phyloP scores from a whole-genome alignment of 495 filamentous ascomycete genomes.

The Endocarpon pusillum region DNA sequence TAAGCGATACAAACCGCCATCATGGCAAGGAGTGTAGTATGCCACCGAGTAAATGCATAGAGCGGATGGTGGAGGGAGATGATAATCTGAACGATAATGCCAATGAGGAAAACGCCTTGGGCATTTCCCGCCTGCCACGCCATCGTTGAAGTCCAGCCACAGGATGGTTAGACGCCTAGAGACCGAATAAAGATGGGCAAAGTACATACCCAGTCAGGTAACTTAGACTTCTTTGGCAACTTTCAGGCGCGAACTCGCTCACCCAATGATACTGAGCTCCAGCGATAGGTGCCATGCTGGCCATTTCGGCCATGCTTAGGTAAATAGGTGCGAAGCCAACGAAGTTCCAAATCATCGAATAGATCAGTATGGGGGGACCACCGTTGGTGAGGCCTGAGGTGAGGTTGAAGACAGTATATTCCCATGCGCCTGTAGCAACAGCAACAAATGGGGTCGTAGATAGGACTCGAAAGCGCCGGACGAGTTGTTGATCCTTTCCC shows the following conservation, averaged over 20 bases:
- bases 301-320: neutral
- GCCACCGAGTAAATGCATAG: neutral
- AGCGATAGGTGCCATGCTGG: conserved; percentile 14
- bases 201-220: neutral
- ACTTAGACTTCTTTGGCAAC: neutral
- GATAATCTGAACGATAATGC: neutral
- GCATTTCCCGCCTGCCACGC: neutral
- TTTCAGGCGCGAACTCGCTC: conserved; percentile 1
- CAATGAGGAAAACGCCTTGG: neutral
- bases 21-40: neutral
- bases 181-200: too few species aligned
- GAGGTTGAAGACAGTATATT: neutral
- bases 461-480: neutral
- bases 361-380: neutral
- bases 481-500: neutral
- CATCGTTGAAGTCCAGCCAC: neutral
- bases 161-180: too few species aligned
- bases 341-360: too few species aligned
- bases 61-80: neutral
- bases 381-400: neutral
- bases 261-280: conserved; percentile 30
- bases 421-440: neutral
- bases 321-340: neutral
- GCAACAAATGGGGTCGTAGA: neutral
- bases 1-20: neutral